These are phyloP conservation scores for Cyclocybe aegerita DNA, from an alignment of 768 basidiomycete species.

Conservation along the genomic window DNA sequence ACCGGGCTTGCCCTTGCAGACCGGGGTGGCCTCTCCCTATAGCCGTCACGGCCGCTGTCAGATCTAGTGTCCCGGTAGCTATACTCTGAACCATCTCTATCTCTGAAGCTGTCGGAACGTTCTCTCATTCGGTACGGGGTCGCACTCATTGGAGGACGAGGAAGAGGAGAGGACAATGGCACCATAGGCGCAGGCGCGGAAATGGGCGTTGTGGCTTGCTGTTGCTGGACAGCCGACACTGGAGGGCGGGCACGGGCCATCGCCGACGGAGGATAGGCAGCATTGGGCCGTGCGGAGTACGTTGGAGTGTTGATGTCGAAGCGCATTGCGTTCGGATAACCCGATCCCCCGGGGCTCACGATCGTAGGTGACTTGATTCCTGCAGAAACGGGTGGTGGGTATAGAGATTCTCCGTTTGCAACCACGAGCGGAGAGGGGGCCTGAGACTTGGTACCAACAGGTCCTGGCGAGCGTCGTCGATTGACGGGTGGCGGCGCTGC, in stretches of 20 bases:
- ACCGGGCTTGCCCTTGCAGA: slow-evolving; percentile 42
- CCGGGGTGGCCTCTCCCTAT: slow-evolving; percentile 30
- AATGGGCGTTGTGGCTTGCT: slow-evolving; percentile 14
- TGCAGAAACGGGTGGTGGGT: slow-evolving; percentile 18
- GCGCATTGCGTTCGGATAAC: slow-evolving; percentile 10
- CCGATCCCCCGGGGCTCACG: slow-evolving; percentile 14
- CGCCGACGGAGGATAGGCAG: slow-evolving; percentile 14
- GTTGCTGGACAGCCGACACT: slow-evolving; percentile 18
- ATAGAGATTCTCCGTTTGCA: slow-evolving; percentile 12
- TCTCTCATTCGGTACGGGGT: slow-evolving; percentile 22
- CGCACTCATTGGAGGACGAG: slow-evolving; percentile 31
- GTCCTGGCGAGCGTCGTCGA: slow-evolving; percentile 27
- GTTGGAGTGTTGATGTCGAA: slow-evolving; percentile 16
- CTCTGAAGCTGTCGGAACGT: slow-evolving; percentile 20
- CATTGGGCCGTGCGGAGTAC: slow-evolving; percentile 11
- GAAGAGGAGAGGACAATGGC: slow-evolving; percentile 30
- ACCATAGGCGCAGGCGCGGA: slow-evolving; percentile 26
- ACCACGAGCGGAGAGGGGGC: slow-evolving; percentile 11
- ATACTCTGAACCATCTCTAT: slow-evolving; percentile 14
- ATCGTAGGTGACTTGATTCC: slow-evolving; percentile 14
- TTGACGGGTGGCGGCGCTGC: slow-evolving; percentile 26
- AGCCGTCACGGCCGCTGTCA: slow-evolving; percentile 19
- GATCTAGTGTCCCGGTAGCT: slow-evolving; percentile 14
- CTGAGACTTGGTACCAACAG: slow-evolving; percentile 6
- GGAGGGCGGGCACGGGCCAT: slow-evolving; percentile 27